Conservation (phyloP, 2,329 filamentous ascomycete genomes). For the Uncinocarpus reesii region DNA sequence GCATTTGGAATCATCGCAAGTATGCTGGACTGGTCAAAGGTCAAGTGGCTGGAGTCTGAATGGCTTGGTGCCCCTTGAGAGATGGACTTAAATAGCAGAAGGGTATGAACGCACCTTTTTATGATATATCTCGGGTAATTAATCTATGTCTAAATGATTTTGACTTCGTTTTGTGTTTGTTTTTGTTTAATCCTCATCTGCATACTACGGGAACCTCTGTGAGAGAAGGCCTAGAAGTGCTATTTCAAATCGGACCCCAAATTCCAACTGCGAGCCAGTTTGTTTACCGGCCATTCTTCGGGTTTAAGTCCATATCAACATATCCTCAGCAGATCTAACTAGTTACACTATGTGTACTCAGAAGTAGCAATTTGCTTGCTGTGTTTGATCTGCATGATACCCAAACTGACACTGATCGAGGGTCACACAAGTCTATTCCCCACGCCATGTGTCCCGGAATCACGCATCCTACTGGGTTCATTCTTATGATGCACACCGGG, state of each 20-base stretch:
- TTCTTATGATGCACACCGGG: no score
- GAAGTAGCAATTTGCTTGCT: not conserved
- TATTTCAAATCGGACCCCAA: no score
- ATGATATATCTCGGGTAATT: not conserved
- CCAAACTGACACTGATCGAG: not conserved
- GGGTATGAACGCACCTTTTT: not conserved
- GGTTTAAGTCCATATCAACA: no score
- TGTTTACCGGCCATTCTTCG: no score
- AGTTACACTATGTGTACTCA: not conserved
- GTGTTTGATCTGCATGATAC: not conserved
- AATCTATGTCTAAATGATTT: not conserved
- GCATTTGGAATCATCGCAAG: not conserved
- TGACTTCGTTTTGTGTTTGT: not conserved
- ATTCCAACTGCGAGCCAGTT: not conserved
- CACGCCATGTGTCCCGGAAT: no score
- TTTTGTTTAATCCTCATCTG: not conserved
- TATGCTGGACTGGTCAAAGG: conserved; percentile 3
- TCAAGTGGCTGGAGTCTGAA: conserved; percentile 5
- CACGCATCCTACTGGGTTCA: not conserved
- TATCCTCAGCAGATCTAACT: not conserved
- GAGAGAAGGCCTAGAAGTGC: no score
- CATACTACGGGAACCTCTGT: no score
- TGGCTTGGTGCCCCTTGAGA: conserved; percentile 1
- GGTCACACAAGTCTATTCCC: no score
- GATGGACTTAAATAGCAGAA: not conserved